Base-by-base conservation (phyloP, 2,329 filamentous ascomycete species). In the Hawksworthiomyces lignivorus region DNA sequence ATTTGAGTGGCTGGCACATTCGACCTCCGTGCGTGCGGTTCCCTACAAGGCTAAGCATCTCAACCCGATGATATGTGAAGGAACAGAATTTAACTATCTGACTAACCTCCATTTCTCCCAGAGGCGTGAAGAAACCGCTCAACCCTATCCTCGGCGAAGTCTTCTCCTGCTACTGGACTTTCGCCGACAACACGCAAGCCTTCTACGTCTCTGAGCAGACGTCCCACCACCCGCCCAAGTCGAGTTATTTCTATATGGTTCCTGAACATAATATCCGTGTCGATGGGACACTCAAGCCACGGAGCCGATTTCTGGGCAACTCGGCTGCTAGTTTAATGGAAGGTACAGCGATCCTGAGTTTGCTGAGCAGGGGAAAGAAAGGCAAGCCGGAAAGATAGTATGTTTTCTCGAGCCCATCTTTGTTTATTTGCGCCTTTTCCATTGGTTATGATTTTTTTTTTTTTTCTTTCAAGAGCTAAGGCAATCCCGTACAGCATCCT, bases 181-280 rank as follows among this genome's bases (percentile, higher is more conserved):
- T 94, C 49, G 76, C 82, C 12, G 84, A 94, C 62, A 72, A 81
- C 15, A 94, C 87, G 24, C 80, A 78, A 52, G 90, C 86, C 48
- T 98, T 95, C 68, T 98, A 98, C 67, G 87, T 98, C 53, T 81
- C 90, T 36, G 92, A 98, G 64, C 92, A 98, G 64, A 98, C 92
- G 2, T 97, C 89, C 21, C 92, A 98, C 61, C 92, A 98, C 58
- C 92, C 92, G 24, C 92, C 92, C 21, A 98, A 98, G 68, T 97
- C 90, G 35, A 95, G 88, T 64, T 98, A 98, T 69, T 98, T 98
- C 63, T 98, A 95, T 68, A 89, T 95, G 82, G 89, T 87, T 0
- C 92, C 92, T 3, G 81, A 94, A 41, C 87, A 97, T 58, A 70
- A 94, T 57, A 94, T 98, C 52, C 80, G 92, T 43, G 94, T 98